These are phyloP conservation scores for Diaporthe nobilis DNA, from an alignment of 2,329 filamentous ascomycete genomes.

Conservation along the genomic window DNA sequence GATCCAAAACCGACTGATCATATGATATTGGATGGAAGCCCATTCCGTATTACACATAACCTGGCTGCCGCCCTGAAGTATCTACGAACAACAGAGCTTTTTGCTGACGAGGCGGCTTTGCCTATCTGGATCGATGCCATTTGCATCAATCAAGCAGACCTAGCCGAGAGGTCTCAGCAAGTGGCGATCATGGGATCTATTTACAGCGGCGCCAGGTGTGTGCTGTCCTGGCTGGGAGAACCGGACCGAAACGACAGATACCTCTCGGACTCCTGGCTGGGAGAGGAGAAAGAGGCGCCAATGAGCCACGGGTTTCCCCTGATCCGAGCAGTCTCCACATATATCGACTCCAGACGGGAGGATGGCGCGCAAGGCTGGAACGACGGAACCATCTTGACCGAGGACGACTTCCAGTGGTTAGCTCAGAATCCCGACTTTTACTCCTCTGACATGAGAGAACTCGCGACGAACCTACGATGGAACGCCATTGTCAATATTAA, in stretches of 20 bases:
- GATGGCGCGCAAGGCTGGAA: not conserved
- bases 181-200: conserved; percentile 18
- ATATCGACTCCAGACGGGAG: not conserved
- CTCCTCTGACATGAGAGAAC: not conserved
- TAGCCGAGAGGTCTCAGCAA: conserved; percentile 10
- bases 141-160: conserved; percentile 25
- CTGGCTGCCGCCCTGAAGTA: not conserved
- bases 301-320: not conserved
- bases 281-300: not conserved
- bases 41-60: not conserved
- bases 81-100: not conserved
- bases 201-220: conserved; percentile 1
- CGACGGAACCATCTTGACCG: not conserved
- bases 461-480: not conserved
- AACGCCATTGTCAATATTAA: not conserved
- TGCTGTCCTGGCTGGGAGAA: conserved; percentile 24
- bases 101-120: not conserved
- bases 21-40: not conserved
- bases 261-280: not conserved
- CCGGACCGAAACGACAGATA: not conserved
- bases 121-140: conserved; percentile 24
- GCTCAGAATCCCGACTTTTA: not conserved
- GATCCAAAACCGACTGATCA: not conserved
- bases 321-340: not conserved
- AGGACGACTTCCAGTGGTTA: not conserved